Base-by-base conservation (phyloP, 768 basidiomycete species). In the Tremella mesenterica region DNA sequence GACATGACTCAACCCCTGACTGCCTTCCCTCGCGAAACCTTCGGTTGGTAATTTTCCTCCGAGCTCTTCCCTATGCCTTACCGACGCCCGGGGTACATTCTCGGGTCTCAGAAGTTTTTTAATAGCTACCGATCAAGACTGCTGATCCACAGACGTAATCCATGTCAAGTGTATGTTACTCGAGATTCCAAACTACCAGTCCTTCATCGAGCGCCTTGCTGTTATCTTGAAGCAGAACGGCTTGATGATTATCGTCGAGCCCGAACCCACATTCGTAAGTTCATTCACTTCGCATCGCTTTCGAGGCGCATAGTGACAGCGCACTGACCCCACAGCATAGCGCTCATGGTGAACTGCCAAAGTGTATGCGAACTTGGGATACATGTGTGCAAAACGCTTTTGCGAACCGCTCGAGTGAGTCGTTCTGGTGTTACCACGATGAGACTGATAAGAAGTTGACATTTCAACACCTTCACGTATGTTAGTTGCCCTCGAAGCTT, bases 61-160 rank as follows among this genome's bases (percentile, higher is more conserved):
- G 38, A n/a, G 38, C 1, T 1, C 21, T n/a, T 4, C 43, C 20
- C 9, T 49, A 4, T 3, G 49, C 48, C 12, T 34, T 38, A 26
- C 20, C 50, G 34, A 1, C 13, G 20, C 20, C 23, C 21, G 48
- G 34, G 10, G 30, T 33, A 13, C n/a, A n/a, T n/a, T n/a, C n/a
- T n/a, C n/a, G n/a, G n/a, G n/a, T n/a, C n/a, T n/a, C n/a, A n/a
- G n/a, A n/a, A n/a, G n/a, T 29, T 18, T 25, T 29, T 6, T 13
- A 16, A 45, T 53, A n/a, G n/a, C n/a, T n/a, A n/a, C n/a, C n/a
- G n/a, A n/a, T n/a, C n/a, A n/a, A n/a, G n/a, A n/a, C n/a, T n/a
- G n/a, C n/a, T n/a, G n/a, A n/a, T n/a, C 31, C 5, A 16, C 44
- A 72, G 71, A 73, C 38, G 45, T 70, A 54, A 68, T 73, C n/a